Evolutionary conservation across 805 yeast species (phyloP).

Genomic region (Sungouiozyma intestinalis): DNA sequence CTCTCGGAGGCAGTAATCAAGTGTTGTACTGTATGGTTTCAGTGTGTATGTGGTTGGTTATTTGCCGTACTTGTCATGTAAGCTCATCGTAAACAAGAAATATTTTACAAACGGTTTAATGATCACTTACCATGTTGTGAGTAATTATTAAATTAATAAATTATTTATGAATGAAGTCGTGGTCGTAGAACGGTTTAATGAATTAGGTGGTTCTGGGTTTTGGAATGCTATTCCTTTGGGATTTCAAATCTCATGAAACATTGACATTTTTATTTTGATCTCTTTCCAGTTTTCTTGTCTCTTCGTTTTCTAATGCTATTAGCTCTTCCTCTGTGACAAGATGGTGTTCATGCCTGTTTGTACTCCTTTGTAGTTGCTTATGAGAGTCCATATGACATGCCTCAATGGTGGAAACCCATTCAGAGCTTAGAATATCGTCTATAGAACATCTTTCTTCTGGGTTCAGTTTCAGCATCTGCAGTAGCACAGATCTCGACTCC

Average conservation of each 20-base stretch:
- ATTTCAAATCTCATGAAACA: neutral
- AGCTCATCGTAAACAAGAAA: too few relatives aligned
- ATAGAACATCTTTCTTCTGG: conserved; percentile 50
- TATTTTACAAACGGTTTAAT: too few relatives aligned
- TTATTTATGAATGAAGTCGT: neutral
- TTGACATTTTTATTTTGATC: neutral
- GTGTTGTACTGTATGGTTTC: too few relatives aligned
- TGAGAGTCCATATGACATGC: conserved; percentile 33
- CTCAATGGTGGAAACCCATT: conserved; percentile 49
- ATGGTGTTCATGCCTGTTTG: conserved; percentile 45
- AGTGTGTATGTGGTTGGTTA: too few relatives aligned
- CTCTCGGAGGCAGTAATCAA: too few relatives aligned
- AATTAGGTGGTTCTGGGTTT: too few relatives aligned
- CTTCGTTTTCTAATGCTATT: conserved; percentile 30
- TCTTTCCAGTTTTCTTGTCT: conserved; percentile 9
- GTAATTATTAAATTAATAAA: neutral
- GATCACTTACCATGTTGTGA: too few relatives aligned
- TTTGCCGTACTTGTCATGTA: too few relatives aligned
- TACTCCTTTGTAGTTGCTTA: neutral
- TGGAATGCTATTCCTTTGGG: neutral
- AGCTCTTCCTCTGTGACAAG: conserved; percentile 59
- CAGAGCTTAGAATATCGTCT: conserved; percentile 43
- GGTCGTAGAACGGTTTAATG: too few relatives aligned
- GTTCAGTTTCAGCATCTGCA: conserved; percentile 53
- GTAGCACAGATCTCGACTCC: conserved; percentile 50